These are phyloP conservation scores for Sphagnum fallax DNA, from an alignment of 228 moss, liverwort and hornwort genomes.

Conservation along the genomic window DNA sequence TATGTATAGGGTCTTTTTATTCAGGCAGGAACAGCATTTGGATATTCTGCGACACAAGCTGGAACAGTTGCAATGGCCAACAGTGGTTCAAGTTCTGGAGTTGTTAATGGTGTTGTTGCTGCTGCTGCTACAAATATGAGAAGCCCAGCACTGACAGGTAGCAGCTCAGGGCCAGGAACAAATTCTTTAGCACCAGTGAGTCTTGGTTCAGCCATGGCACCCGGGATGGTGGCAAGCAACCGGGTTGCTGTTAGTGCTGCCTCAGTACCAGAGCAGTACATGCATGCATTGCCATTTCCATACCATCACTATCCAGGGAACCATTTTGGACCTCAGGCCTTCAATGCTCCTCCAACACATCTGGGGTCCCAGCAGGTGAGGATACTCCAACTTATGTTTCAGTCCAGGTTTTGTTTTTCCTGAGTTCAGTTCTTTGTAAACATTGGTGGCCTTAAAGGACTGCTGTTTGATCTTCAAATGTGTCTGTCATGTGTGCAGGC, in stretches of 20 bases:
- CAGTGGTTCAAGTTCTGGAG: constrained; percentile 1
- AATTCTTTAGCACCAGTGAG: constrained; percentile 23
- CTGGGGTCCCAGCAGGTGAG: constrained; percentile 59
- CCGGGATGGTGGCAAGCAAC: constrained; percentile 18
- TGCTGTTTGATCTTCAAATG: no score
- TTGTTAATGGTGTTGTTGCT: background rate
- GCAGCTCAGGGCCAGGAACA: constrained; percentile 15
- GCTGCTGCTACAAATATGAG: constrained; percentile 18
- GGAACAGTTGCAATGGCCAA: constrained; percentile 14
- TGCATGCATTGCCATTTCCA: constrained; percentile 77
- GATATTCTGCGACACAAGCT: constrained; percentile 27
- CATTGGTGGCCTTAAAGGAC: no score
- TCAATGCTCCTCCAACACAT: constrained; percentile 46
- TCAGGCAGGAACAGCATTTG: constrained; percentile 17
- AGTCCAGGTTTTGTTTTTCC: no score
- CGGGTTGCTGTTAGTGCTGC: constrained; percentile 34
- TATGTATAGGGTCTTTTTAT: background rate
- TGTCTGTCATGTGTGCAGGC: constrained; percentile 19
- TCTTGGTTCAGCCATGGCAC: constrained; percentile 24
- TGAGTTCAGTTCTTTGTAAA: no score
- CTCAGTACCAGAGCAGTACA: constrained; percentile 65
- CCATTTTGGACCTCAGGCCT: constrained; percentile 55
- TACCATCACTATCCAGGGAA: constrained; percentile 58
- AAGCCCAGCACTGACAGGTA: background rate
- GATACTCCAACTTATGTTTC: background rate